These are phyloP conservation scores for Pseudocercospora fuligena DNA, from an alignment of 2,329 filamentous ascomycete species.

Conservation along the genomic window DNA sequence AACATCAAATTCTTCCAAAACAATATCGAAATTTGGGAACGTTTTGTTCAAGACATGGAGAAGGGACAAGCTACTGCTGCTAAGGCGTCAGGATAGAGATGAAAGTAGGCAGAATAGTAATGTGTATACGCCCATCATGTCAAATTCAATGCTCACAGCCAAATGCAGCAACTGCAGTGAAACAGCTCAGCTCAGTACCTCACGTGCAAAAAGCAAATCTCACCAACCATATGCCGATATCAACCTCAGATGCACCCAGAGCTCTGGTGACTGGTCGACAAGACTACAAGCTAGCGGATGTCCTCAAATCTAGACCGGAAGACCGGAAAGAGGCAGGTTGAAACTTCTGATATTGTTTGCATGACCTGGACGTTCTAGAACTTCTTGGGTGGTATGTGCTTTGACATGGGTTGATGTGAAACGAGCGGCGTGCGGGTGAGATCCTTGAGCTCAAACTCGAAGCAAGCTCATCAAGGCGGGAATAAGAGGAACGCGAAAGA, in stretches of 20 bases:
- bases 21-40: slow-evolving; percentile 83
- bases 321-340: slow-evolving; percentile 40
- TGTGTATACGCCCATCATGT: not conserved
- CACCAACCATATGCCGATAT: not conserved
- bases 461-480: too few relatives aligned
- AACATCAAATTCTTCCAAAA: slow-evolving; percentile 86
- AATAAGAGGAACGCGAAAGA: too few relatives aligned
- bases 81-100: slow-evolving; percentile 13
- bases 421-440: not conserved
- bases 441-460: not conserved
- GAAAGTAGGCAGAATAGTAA: not conserved
- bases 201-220: not conserved
- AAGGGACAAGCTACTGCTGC: slow-evolving; percentile 40
- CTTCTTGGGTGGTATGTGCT: not conserved
- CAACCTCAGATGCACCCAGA: too few relatives aligned
- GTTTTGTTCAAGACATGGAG: slow-evolving; percentile 78
- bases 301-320: slow-evolving; percentile 48
- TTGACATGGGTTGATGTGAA: not conserved
- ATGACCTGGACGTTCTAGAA: not conserved
- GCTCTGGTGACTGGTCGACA: slow-evolving; percentile 38
- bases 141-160: not conserved
- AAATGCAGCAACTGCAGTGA: not conserved
- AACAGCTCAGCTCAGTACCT: not conserved
- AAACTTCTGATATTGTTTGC: not conserved
- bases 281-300: slow-evolving; percentile 28